These are phyloP conservation scores for Tetrastigma voinierianum DNA, from an alignment of 164 flowering plant species.

Conservation along the genomic window DNA sequence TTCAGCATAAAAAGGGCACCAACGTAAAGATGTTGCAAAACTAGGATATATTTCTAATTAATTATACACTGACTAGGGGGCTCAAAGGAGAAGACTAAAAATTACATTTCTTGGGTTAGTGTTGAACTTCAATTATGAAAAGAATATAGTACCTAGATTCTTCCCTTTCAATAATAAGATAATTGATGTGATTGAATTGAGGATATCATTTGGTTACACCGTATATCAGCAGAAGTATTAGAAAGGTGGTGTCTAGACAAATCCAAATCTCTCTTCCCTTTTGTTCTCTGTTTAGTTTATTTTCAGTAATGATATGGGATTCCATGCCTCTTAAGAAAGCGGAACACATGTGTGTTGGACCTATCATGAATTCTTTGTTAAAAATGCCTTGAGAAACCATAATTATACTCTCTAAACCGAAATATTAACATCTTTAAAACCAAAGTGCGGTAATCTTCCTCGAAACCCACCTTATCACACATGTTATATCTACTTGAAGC, in stretches of 20 bases:
- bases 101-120: no score
- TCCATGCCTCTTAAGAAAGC: slow-evolving; percentile 82
- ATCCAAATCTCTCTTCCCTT: slow-evolving; percentile 71
- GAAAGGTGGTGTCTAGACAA: slow-evolving; percentile 75
- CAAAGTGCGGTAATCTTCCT: not conserved
- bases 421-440: not conserved
- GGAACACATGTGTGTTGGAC: slow-evolving; percentile 77
- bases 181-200: no score
- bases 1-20: no score
- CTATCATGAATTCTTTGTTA: slow-evolving; percentile 85
- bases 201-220: slow-evolving; percentile 3
- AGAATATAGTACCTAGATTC: no score
- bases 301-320: slow-evolving; percentile 73
- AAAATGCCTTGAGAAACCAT: not conserved
- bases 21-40: no score
- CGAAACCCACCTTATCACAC: slow-evolving; percentile 76
- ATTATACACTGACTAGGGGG: no score
- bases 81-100: no score
- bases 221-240: slow-evolving; percentile 99
- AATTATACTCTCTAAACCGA: not conserved
- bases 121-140: no score
- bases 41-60: no score
- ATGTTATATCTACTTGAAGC: slow-evolving; percentile 78
- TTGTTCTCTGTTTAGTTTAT: slow-evolving; percentile 46
- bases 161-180: no score